phyloP scores from a whole-genome alignment of 495 filamentous ascomycete genomes.

The Aspergillus sparsus region DNA sequence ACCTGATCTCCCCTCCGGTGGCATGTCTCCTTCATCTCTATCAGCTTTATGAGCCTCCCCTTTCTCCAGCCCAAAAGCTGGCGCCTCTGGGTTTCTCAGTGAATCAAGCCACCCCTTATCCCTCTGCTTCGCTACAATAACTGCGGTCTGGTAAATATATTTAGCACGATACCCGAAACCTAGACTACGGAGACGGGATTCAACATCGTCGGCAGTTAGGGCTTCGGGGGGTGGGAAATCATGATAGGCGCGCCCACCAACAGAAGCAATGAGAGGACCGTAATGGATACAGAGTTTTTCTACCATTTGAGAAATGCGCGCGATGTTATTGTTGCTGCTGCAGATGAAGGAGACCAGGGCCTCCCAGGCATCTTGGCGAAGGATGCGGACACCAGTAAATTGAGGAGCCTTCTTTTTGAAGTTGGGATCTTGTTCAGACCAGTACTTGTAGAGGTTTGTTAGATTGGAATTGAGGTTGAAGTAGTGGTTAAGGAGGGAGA shows the following conservation, averaged over 20 bases:
- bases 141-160: slow-evolving; percentile 84
- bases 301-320: slow-evolving; percentile 93
- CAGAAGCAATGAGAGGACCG: slow-evolving; percentile 69
- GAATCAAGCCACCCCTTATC: slow-evolving; percentile 73
- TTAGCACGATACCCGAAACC: slow-evolving; percentile 95
- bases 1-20: slow-evolving; percentile 59
- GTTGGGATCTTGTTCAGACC: slow-evolving; percentile 82
- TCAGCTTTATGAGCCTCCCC: slow-evolving; percentile 6
- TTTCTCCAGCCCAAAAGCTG: slow-evolving; percentile 55
- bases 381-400: slow-evolving; percentile 90
- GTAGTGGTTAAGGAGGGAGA: slow-evolving; percentile 71
- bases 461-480: slow-evolving; percentile 78
- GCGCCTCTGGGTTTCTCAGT: slow-evolving; percentile 75
- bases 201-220: slow-evolving; percentile 67
- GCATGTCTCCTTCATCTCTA: slow-evolving; percentile 47
- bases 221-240: slow-evolving; percentile 81
- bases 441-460: slow-evolving; percentile 75
- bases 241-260: slow-evolving; percentile 73
- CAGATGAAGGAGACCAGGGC: slow-evolving; percentile 93
- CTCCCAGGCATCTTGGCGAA: slow-evolving; percentile 96
- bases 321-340: slow-evolving; percentile 98
- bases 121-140: slow-evolving; percentile 65
- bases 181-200: slow-evolving; percentile 73
- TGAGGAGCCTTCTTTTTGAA: slow-evolving; percentile 85
- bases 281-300: slow-evolving; percentile 88